A percentile compares a stretch with the other conserved stretches of the same genome.
Evolutionary conservation across 441 rosid species (phyloP).

Genomic region (Erodium moschatum): DNA sequence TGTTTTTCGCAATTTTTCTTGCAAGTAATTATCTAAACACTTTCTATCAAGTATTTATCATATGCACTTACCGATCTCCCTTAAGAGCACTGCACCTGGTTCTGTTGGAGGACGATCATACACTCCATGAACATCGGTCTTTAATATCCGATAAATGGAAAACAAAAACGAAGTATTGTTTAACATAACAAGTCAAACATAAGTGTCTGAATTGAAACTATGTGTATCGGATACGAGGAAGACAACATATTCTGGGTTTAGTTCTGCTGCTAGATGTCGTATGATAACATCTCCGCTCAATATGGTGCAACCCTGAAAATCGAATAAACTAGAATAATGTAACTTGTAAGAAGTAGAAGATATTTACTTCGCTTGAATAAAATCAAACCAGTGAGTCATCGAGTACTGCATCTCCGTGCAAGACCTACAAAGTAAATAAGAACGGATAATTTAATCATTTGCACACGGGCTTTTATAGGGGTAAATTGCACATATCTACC

Average conservation of each 20-base stretch:
- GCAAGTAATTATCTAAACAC: no score
- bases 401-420: slow-evolving; percentile 96
- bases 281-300: slow-evolving; percentile 90
- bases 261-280: slow-evolving; percentile 67
- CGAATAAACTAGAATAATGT: no score
- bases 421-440: slow-evolving; percentile 41
- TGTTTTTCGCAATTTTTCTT: no score
- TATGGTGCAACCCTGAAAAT: slow-evolving; percentile 60
- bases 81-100: slow-evolving; percentile 57
- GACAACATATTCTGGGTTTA: slow-evolving; percentile 76
- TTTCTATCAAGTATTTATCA: background rate
- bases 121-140: slow-evolving; percentile 92
- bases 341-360: no score
- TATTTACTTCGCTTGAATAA: no score
- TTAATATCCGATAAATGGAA: slow-evolving; percentile 33
- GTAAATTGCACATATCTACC: no score
- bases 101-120: slow-evolving; percentile 83
- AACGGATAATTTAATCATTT: no score
- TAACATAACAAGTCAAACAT: no score
- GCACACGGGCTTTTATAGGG: no score
- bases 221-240: slow-evolving; percentile 69
- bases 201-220: no score
- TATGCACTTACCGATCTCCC: slow-evolving; percentile 61
- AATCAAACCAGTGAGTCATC: slow-evolving; percentile 34
- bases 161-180: slow-evolving; percentile 21